Conservation (phyloP, 1,284 basidiomycete species). For the Ustilago vetiveriae region DNA sequence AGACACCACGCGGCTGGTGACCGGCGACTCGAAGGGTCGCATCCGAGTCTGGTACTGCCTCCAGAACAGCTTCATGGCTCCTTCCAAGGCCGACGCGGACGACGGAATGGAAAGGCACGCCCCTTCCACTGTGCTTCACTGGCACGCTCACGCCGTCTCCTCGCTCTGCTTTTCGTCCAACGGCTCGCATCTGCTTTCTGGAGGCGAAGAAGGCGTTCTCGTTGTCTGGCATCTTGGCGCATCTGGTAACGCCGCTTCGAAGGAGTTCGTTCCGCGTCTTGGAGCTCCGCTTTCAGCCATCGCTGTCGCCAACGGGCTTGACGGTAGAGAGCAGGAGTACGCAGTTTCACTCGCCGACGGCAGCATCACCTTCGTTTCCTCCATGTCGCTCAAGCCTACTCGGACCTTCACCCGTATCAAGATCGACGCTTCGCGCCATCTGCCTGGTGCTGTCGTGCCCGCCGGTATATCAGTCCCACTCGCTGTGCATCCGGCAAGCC, state of each 20-base stretch:
- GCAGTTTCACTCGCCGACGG: constrained; percentile 85
- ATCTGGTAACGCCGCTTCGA: constrained; percentile 49
- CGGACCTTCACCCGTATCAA: constrained; percentile 82
- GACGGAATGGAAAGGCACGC: constrained; percentile 63
- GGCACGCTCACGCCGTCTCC: constrained; percentile 96
- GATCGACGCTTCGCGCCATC: constrained; percentile 68
- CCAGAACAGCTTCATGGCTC: constrained; percentile 42
- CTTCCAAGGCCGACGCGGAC: constrained; percentile 44
- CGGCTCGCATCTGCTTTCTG: constrained; percentile 90
- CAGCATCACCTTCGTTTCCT: constrained; percentile 80
- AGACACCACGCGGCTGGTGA: constrained; percentile 88
- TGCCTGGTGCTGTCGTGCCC: constrained; percentile 22
- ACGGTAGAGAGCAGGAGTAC: constrained; percentile 79
- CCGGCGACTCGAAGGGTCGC: constrained; percentile 85
- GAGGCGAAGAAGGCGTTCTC: constrained; percentile 93
- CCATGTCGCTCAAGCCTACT: constrained; percentile 77
- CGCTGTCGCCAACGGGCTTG: constrained; percentile 72
- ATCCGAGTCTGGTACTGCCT: constrained; percentile 94
- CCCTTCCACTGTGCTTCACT: constrained; percentile 87
- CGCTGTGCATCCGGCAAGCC: constrained; percentile 57
- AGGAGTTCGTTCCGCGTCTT: constrained; percentile 83
- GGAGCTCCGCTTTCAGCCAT: constrained; percentile 79
- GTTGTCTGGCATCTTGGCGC: constrained; percentile 84
- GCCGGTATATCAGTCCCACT: constrained; percentile 46
- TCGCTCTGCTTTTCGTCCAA: constrained; percentile 87